Evolutionary conservation across 192 early-diverging fungal genomes (phyloP).

Genomic region (Coemansia sp.): DNA sequence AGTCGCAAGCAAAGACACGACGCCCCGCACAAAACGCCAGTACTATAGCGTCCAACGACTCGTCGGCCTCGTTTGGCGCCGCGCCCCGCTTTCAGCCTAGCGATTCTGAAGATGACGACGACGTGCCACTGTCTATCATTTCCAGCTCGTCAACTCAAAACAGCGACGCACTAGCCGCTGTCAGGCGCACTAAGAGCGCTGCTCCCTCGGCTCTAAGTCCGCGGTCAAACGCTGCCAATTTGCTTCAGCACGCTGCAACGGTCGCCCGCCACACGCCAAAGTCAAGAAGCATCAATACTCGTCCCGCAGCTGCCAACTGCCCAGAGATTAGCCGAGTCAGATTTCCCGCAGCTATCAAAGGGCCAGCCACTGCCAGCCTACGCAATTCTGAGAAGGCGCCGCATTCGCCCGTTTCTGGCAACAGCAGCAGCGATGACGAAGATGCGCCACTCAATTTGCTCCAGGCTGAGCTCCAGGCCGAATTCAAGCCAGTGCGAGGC

Average conservation of each 20-base stretch:
- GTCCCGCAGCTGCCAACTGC: background rate
- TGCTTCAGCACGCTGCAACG: background rate
- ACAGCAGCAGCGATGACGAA: conserved; percentile 27
- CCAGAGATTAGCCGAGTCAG: background rate
- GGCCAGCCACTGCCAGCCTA: background rate
- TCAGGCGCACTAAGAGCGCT: conserved; percentile 42
- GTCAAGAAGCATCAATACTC: conserved; percentile 5
- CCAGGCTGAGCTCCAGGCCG: conserved; percentile 36
- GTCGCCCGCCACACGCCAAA: conserved; percentile 9
- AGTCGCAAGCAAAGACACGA: background rate
- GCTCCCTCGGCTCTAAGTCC: conserved; percentile 17
- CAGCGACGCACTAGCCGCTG: conserved; percentile 9
- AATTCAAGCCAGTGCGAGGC: background rate
- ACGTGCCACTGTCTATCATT: conserved; percentile 43
- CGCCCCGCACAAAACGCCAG: background rate
- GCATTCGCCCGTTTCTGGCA: background rate
- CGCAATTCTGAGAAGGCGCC: conserved; percentile 3
- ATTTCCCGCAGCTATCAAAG: background rate
- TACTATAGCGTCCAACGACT: background rate
- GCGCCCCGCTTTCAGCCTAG: background rate
- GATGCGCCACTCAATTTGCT: conserved; percentile 45
- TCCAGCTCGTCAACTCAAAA: conserved; percentile 30
- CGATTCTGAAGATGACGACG: conserved; percentile 24
- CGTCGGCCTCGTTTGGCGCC: background rate
- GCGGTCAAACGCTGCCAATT: conserved; percentile 6